phyloP scores from a whole-genome alignment of 192 early-diverging fungal genomes.

The Podila horticola region DNA sequence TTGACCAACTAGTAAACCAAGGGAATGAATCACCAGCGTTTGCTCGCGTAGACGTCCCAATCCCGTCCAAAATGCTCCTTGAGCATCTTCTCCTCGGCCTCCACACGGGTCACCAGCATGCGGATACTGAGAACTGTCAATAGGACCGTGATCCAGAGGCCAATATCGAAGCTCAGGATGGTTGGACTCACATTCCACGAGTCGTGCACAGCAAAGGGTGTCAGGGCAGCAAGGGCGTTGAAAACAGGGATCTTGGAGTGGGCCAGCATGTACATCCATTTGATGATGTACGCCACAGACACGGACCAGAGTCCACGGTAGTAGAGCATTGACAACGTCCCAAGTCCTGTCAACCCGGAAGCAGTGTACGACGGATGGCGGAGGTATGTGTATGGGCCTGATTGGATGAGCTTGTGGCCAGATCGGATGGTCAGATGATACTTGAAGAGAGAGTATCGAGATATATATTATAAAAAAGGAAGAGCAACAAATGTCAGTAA shows the following conservation, averaged over 20 bases:
- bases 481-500: too few species aligned
- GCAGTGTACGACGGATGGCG: conserved; percentile 33
- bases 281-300: background rate
- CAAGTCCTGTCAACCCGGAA: background rate
- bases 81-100: conserved; percentile 13
- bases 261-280: background rate
- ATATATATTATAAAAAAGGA: background rate
- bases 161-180: background rate
- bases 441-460: background rate
- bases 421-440: conserved; percentile 15
- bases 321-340: background rate
- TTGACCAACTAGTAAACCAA: too few species aligned
- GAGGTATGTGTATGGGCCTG: conserved; percentile 17
- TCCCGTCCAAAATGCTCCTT: too few species aligned
- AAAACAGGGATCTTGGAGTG: background rate
- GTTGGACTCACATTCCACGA: background rate
- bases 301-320: conserved; percentile 13
- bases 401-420: conserved; percentile 12
- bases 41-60: too few species aligned
- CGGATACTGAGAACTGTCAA: background rate
- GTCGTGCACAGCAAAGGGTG: too few species aligned
- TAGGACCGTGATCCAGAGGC: background rate
- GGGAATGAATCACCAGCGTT: too few species aligned
- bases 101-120: background rate
- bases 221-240: background rate